Base-by-base conservation (phyloP, 1,139 yeast species). In the Yamadazyma oceani region DNA sequence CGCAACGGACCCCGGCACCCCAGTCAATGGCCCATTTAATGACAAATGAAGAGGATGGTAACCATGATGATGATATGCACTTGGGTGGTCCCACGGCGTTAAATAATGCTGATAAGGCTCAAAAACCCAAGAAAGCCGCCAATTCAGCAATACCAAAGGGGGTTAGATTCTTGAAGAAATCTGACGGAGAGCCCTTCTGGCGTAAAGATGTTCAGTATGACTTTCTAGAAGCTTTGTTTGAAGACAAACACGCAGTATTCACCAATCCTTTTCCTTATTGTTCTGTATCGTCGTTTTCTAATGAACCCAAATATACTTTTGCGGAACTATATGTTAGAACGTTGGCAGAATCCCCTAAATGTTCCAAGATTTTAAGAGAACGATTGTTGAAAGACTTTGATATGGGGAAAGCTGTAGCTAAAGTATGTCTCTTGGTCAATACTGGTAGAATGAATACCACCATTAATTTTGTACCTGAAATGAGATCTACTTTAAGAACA, bases 371-470 rank as follows among this genome's bases (percentile, higher is more conserved):
- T 4, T 70, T 92, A 39, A 78, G 86, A 43, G 96, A 89, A 50
- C 75, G 95, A 46, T 64, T 92, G 32, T 62, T 84, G 35, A 65
- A 69, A 40, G 88, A 85, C 45, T 73, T 72, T 41, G 77, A 77
- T 32, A 73, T 78, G 62, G 86, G 87, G 2, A 69, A 78, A 35
- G 80, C 88, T 12, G 88, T 88, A 35, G 86, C 89, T 37, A 81
- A 87, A 73, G 83, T 88, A 22, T 87, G 96, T 48, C 64, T 92
- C 31, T 69, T 92, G 45, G 97, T 92, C 19, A 92, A 92, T 57
- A 81, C 89, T 32, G 97, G 97, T 4, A 71, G 97, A 46, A 82
- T 92, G 81, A 92, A 92, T 64, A 92, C 98, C 2, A 92, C 97
- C 4, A 82, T 92, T 37, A 90, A 90, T 60, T 92, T 90, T 57